Base-by-base conservation (phyloP, 257 asterid genomes). In the Cynanchum wilfordii region DNA sequence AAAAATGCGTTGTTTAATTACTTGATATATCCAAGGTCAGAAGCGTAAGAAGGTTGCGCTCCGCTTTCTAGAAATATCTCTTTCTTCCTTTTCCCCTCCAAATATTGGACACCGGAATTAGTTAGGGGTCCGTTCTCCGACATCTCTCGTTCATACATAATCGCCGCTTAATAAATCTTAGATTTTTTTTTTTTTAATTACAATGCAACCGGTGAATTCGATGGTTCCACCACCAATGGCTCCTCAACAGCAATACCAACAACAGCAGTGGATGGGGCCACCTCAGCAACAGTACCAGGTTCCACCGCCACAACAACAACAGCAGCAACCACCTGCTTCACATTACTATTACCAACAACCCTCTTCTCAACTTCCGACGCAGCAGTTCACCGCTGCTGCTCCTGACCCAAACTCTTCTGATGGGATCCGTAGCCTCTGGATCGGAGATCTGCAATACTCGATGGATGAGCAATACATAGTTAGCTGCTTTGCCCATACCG, bases 371-470 rank as follows among this genome's bases (percentile, higher is more conserved):
- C 89, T 75, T 51, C 84, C 78, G 13, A 81, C 75, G 52, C 85
- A 75, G 84, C 87, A 81, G 80, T 85, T 79, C 81, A 76, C 83
- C 9, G 71, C 79, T 6, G 45, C 76, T 10, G 50, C 76, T 49
- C 66, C 84, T 30, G 78, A 79, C 75, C 78, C 84, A 45, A 59
- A 81, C 7, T 74, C 71, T 24, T 84, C 86, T 3, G 98, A 89
- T 72, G 98, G 92, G 80, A 79, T 90, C 81, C 87, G 96, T 73
- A 93, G 90, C 69, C 84, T 93, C 54, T 93, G 97, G 97, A 90
- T 90, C 78, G 98, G 98, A 33, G 98, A 93, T 89, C 95, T 93
- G 80, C 98, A 89, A 71, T 82, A 79, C 80, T 93, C 96, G 97
- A 93, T 93, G 97, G 98, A 90, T 49, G 98, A 93, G 81, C 82